Evolutionary conservation across 2,329 filamentous ascomycete species (phyloP).

Genomic region (Colletotrichum viniferum): DNA sequence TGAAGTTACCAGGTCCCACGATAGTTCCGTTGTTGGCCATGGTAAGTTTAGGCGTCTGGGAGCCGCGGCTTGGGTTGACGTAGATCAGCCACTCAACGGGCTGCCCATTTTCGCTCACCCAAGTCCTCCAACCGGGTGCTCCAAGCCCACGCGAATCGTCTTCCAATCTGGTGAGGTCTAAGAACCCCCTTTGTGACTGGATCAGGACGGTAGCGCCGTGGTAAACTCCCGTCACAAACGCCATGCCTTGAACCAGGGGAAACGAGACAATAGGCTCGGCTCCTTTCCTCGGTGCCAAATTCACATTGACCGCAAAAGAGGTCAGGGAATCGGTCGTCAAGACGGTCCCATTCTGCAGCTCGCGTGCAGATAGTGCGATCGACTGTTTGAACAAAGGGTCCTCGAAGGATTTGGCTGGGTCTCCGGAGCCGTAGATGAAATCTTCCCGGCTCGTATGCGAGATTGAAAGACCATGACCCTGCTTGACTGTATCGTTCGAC

Average conservation of each 20-base stretch:
- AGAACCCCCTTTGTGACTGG: conserved; percentile 71
- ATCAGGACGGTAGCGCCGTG: conserved; percentile 60
- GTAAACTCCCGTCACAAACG: conserved; percentile 76
- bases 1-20: conserved; percentile 47
- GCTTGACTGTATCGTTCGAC: conserved; percentile 51
- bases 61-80: conserved; percentile 53
- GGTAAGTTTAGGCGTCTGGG: conserved; percentile 44
- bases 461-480: conserved; percentile 67
- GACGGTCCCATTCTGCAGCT: conserved; percentile 62
- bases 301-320: conserved; percentile 63
- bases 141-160: background rate
- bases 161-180: conserved; percentile 52
- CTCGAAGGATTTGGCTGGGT: conserved; percentile 61
- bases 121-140: conserved; percentile 28
- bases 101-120: background rate
- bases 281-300: conserved; percentile 52
- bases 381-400: conserved; percentile 58
- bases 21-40: background rate
- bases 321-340: conserved; percentile 50
- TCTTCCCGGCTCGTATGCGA: conserved; percentile 68
- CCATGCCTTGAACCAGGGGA: conserved; percentile 81
- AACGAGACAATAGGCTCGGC: conserved; percentile 64
- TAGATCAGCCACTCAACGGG: conserved; percentile 30
- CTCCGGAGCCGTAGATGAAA: conserved; percentile 64
- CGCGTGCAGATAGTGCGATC: conserved; percentile 72